Base-by-base conservation (phyloP, 1,284 basidiomycete species). In the Trametes sp. region DNA sequence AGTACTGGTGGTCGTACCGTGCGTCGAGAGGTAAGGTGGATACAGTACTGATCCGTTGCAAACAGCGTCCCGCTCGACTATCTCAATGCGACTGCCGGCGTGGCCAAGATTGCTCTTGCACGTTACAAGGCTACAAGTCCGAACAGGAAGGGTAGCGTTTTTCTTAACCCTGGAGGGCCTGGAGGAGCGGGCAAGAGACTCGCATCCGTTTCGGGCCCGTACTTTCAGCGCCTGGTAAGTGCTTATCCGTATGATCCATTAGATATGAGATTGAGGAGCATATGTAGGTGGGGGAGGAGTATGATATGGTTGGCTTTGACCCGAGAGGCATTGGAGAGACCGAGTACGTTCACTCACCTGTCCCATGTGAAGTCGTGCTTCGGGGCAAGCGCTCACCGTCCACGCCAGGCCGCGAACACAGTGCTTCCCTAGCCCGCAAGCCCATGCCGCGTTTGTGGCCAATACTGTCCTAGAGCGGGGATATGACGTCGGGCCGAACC, bases 241-340 rank as follows among this genome's bases (percentile, higher is more conserved):
- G 36, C 16, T 2, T 7, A 21, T 3, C 5, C 8, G 5, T 14
- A 31, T 5, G 7, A 6, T 5, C 16, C 11, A 35, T 8, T 24
- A 13, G 42, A 6, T 33, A 33, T 33, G 5, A 10, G 4, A 33
- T 19, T 35, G 24, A 5, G 23, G 4, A 46, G 24, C 1, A 7
- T 26, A 26, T 24, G n/a, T 19, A 74, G 69, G 41, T 78, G 23
- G 76, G 77, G 7, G 68, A 70, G 26, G 70, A 78, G 9, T 80
- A 74, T 63, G 78, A 81, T 61, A 68, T 82, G 21, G 63, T 81
- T 38, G 80, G 79, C 1, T 81, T 81, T 62, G 81, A 82, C 67
- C 80, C 79, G 19, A 70, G 81, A 59, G 81, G 81, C 2, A 77
- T 81, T 48, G 80, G 79, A 8, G 52, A 67, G 36, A 77, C 79